These are phyloP conservation scores for Zasmidium angulare DNA, from an alignment of 2,329 filamentous ascomycete species.

Conservation along the genomic window DNA sequence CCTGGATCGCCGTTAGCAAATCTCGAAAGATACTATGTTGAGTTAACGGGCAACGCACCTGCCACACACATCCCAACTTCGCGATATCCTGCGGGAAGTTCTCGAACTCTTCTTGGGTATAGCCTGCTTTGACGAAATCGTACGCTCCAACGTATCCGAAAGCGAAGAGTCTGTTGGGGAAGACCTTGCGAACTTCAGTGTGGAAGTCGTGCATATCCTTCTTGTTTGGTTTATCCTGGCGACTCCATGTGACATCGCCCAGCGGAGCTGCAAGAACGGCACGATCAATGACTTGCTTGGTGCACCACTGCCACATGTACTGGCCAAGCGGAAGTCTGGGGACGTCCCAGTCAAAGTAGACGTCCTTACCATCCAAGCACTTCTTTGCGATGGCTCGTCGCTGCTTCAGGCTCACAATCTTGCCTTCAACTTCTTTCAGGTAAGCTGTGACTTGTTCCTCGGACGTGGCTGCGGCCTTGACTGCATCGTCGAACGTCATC, in stretches of 20 bases:
- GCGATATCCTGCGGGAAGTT: conserved; percentile 12
- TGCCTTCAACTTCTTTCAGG: conserved; percentile 1
- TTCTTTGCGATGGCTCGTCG: conserved; percentile 4
- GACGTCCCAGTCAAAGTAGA: conserved; percentile 11
- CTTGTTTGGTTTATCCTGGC: conserved; percentile 10
- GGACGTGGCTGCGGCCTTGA: background rate
- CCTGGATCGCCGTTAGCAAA: background rate
- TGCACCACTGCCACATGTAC: conserved; percentile 15
- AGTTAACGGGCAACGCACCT: background rate
- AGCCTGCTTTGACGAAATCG: conserved; percentile 10
- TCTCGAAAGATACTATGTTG: background rate
- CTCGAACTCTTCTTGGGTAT: conserved; percentile 9
- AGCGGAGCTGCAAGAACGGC: conserved; percentile 11
- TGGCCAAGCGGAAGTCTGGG: conserved; percentile 8
- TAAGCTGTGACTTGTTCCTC: conserved; percentile 6
- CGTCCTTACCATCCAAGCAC: conserved; percentile 3
- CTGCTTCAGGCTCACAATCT: conserved; percentile 7
- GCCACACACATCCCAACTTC: conserved; percentile 10
- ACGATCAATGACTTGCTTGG: conserved; percentile 12
- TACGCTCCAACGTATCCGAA: conserved; percentile 11
- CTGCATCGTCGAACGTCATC: conserved; percentile 11
- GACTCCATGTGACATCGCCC: conserved; percentile 12
- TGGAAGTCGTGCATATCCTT: conserved; percentile 15
- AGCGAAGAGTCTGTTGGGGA: conserved; percentile 10
- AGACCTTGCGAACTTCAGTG: conserved; percentile 9